Base-by-base conservation (phyloP, 768 basidiomycete genomes). In the Suillus brevipes region DNA sequence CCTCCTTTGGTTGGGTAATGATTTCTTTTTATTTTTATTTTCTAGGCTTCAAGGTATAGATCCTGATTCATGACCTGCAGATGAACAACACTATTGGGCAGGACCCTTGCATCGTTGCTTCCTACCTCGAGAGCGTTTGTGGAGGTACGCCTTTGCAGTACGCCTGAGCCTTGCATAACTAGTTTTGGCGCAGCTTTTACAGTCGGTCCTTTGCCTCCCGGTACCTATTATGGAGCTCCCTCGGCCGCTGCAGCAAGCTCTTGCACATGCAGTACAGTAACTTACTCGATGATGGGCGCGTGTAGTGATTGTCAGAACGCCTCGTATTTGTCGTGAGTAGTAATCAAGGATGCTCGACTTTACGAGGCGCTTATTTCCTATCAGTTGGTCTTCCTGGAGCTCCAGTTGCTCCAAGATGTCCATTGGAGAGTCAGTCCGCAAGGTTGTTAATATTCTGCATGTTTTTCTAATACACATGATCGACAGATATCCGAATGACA, bases 251-350 rank as follows among this genome's bases (percentile, higher is more conserved):
- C 71, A 37, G 16, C 63, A 62, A 70, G 78, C 60, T 52, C 73
- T 9, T 88, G 87, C 66, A 78, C 81, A 67, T 88, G 87, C 69
- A 88, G 78, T 69, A 81, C 85, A 9, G 82, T 87, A 36, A 80
- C 81, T 4, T 89, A 88, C 67, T 83, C 81, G 13, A 65, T 85
- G 36, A 77, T 88, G 67, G 83, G 82, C 64, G 87, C 87, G 13
- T 89, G 87, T 73, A 84, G 80, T 23, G 70, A 79, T 45, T 89
- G 87, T 71, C 87, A 89, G 70, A 80, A 80, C 37, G 72, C 75
- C 38, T 75, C 73, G 2, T 79, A 77, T 65, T 63, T 81, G 31
- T 67, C 67, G 83, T 82, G 68, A 61, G 58, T 59, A 3, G 18
- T 31, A 18, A 18, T 53, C 18, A 20, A 59, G 74, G 66, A 43